Evolutionary conservation across 2,329 filamentous ascomycete species (phyloP).

Genomic region (Rhytidhysteron rufulum): DNA sequence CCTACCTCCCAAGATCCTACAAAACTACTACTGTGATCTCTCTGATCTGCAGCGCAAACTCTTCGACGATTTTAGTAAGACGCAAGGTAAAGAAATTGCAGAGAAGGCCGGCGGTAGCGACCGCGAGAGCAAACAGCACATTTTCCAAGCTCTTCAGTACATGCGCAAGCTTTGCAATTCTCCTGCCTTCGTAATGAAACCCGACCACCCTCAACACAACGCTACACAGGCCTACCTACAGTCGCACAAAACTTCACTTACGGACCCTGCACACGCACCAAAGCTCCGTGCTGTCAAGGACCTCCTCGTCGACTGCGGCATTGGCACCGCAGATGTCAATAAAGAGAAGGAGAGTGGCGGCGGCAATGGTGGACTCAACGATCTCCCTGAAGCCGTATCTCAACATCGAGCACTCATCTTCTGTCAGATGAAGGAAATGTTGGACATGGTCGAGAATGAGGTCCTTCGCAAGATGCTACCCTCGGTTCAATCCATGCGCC

Average conservation of each 20-base stretch:
- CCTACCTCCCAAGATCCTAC: constrained; percentile 93
- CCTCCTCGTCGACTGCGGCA: constrained; percentile 95
- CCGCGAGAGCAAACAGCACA: constrained; percentile 94
- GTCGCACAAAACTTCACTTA: constrained; percentile 74
- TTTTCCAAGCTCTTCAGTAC: constrained; percentile 98
- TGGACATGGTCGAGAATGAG: constrained; percentile 96
- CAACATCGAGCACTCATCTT: constrained; percentile 95
- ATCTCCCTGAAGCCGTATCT: constrained; percentile 77
- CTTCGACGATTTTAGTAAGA: constrained; percentile 94
- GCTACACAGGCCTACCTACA: constrained; percentile 78
- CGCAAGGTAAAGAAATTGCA: constrained; percentile 82
- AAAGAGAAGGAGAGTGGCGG: constrained; percentile 22
- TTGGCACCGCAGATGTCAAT: constrained; percentile 61
- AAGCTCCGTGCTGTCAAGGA: constrained; percentile 89
- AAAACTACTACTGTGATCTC: constrained; percentile 98
- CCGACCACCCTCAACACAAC: constrained; percentile 84
- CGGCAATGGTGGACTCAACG: constrained; percentile 47
- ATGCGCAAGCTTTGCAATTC: constrained; percentile 99
- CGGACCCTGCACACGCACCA: constrained; percentile 83
- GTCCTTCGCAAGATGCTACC: constrained; percentile 90
- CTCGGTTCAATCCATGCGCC: constrained; percentile 85
- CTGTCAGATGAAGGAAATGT: constrained; percentile 99
- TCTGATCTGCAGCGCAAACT: constrained; percentile 92
- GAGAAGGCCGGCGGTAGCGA: constrained; percentile 75
- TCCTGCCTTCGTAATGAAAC: constrained; percentile 92